Conservation (phyloP, 495 filamentous ascomycete species). For the Penicillium samsonianum region DNA sequence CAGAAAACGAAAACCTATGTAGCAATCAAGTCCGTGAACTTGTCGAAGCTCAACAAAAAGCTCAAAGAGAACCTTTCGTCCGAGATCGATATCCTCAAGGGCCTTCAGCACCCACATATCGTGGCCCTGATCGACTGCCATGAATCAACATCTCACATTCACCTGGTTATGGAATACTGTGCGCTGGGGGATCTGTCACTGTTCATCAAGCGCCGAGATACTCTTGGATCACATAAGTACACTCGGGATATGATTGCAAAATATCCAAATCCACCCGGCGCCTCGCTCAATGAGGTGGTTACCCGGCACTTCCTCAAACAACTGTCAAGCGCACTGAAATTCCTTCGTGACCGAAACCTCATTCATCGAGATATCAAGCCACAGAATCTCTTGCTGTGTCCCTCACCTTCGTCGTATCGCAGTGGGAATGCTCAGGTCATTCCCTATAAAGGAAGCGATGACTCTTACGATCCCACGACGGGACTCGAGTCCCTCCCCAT, state of each 20-base stretch:
- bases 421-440: slow-evolving; percentile 49
- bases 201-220: slow-evolving; percentile 92
- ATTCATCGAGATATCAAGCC: slow-evolving; percentile 98
- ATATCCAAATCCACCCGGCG: slow-evolving; percentile 78
- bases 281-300: slow-evolving; percentile 89
- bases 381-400: slow-evolving; percentile 89
- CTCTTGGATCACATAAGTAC: slow-evolving; percentile 68
- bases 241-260: slow-evolving; percentile 85
- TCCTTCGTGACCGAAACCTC: slow-evolving; percentile 78
- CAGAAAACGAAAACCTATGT: slow-evolving; percentile 68
- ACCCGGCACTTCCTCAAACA: slow-evolving; percentile 96
- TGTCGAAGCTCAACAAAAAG: slow-evolving; percentile 87
- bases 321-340: slow-evolving; percentile 87
- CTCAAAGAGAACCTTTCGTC: slow-evolving; percentile 92
- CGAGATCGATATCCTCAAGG: slow-evolving; percentile 92
- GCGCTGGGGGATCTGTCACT: slow-evolving; percentile 88
- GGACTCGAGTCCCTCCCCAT: slow-evolving; percentile 88
- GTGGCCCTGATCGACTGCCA: slow-evolving; percentile 92
- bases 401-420: slow-evolving; percentile 67
- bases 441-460: slow-evolving; percentile 65
- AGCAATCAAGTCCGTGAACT: slow-evolving; percentile 94
- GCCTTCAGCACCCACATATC: slow-evolving; percentile 92
- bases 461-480: slow-evolving; percentile 75
- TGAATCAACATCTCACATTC: slow-evolving; percentile 83
- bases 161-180: slow-evolving; percentile 98